These are phyloP conservation scores for Chondrus crispus DNA, from an alignment of 23 red algal genomes.

Conservation along the genomic window DNA sequence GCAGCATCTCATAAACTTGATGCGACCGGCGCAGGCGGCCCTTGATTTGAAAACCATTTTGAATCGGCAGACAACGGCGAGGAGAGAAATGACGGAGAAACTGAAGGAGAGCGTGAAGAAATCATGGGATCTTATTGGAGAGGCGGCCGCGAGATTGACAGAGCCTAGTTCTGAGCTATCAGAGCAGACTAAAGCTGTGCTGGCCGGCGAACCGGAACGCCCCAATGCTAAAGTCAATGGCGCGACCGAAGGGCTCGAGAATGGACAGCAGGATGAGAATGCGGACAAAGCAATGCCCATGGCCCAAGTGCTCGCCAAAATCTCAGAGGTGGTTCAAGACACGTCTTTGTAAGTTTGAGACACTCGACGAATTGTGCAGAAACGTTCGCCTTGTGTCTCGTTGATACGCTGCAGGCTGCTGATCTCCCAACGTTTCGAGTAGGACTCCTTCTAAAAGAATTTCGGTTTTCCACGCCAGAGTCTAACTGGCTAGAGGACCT, in stretches of 20 bases:
- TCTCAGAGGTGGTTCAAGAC: not conserved
- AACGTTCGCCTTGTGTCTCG: too few relatives aligned
- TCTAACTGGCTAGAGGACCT: too few relatives aligned
- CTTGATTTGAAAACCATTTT: constrained; percentile 47
- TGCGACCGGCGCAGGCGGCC: constrained; percentile 53
- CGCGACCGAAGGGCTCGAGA: too few relatives aligned
- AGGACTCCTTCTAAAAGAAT: too few relatives aligned
- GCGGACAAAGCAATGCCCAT: not conserved
- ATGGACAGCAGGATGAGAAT: too few relatives aligned
- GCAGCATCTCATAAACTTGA: constrained; percentile 57
- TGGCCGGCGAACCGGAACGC: too few relatives aligned
- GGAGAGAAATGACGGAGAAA: constrained; percentile 47
- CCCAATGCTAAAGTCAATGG: too few relatives aligned
- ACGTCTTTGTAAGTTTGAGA: constrained; percentile 1
- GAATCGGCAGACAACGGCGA: constrained; percentile 29
- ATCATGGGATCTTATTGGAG: constrained; percentile 50
- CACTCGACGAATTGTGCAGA: too few relatives aligned
- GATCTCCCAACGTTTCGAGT: too few relatives aligned
- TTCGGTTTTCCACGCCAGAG: too few relatives aligned
- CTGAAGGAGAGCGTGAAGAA: constrained; percentile 32
- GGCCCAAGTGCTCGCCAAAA: not conserved
- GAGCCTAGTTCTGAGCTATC: constrained; percentile 46
- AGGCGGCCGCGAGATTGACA: constrained; percentile 33
- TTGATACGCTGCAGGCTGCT: too few relatives aligned
- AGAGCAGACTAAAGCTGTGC: not conserved